A percentile compares a stretch with the other conserved stretches of the same genome.
Conservation (phyloP, 2,329 filamentous ascomycete species). For the Chalaropsis thielavioides region DNA sequence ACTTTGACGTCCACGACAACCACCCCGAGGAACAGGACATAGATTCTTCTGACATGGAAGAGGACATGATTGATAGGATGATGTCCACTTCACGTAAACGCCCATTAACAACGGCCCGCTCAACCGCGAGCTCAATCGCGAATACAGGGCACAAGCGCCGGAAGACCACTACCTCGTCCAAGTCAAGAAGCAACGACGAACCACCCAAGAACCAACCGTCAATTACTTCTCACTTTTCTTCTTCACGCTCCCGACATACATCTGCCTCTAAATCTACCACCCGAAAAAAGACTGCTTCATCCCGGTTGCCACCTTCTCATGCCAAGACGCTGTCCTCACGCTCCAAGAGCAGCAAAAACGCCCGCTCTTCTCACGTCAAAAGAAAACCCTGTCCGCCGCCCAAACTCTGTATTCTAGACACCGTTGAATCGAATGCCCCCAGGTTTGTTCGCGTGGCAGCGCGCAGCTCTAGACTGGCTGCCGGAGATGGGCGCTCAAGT, state of each 20-base stretch:
- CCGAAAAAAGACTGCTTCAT: background rate
- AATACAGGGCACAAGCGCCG: conserved; percentile 21
- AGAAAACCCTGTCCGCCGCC: conserved; percentile 26
- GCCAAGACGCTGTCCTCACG: background rate
- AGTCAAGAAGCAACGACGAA: conserved; percentile 19
- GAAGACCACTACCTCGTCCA: conserved; percentile 20
- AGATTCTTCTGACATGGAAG: conserved; percentile 32
- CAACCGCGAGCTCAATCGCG: background rate
- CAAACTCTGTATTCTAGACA: conserved; percentile 45
- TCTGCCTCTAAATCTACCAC: background rate
- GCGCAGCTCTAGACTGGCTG: conserved; percentile 36
- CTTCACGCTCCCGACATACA: background rate
- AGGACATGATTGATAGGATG: conserved; percentile 40
- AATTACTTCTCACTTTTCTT: conserved; percentile 24
- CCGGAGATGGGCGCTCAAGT: conserved; percentile 39
- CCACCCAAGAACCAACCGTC: conserved; percentile 24
- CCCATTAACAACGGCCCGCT: conserved; percentile 22
- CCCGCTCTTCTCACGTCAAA: background rate
- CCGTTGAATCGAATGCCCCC: conserved; percentile 38
- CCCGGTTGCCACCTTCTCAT: background rate
- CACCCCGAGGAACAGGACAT: conserved; percentile 21
- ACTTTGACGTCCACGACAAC: conserved; percentile 28
- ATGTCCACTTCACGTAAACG: conserved; percentile 29
- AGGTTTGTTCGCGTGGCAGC: conserved; percentile 47
- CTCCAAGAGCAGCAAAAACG: background rate